Conservation (phyloP, 2,329 filamentous ascomycete species). For the Sordariomycetes sp. region DNA sequence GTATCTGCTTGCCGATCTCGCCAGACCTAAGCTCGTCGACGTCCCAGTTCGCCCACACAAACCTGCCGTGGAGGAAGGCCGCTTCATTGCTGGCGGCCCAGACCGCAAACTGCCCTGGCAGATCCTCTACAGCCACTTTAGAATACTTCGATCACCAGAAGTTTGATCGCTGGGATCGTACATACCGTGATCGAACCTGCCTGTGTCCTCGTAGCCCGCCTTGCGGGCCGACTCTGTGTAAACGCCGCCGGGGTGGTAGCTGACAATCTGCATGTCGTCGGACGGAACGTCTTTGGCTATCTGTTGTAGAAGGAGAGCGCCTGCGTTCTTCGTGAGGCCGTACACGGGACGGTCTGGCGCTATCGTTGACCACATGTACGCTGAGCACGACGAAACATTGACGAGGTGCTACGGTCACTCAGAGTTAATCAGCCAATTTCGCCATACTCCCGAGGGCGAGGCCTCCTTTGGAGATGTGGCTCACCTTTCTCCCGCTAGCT, state of each 20-base stretch:
- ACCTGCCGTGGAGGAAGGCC: conserved; percentile 31
- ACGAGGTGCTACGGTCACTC: conserved; percentile 8
- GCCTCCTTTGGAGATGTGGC: too few relatives aligned
- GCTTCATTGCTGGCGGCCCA: conserved; percentile 34
- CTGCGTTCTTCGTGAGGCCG: conserved; percentile 14
- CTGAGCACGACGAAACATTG: conserved; percentile 5
- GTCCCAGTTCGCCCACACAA: conserved; percentile 40
- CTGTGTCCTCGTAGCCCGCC: neutral
- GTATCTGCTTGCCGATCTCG: conserved; percentile 18
- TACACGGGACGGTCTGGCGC: conserved; percentile 25
- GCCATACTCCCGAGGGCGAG: too few relatives aligned
- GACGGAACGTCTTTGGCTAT: neutral
- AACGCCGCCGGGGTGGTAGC: conserved; percentile 32
- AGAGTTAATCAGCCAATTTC: too few relatives aligned
- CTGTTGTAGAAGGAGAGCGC: neutral
- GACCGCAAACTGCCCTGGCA: conserved; percentile 29
- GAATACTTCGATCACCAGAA: too few relatives aligned
- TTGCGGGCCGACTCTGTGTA: conserved; percentile 12
- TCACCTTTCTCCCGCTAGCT: too few relatives aligned
- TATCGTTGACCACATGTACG: neutral
- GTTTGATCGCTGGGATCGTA: too few relatives aligned
- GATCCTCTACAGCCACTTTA: conserved; percentile 13
- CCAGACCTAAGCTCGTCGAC: conserved; percentile 32
- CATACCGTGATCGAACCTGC: conserved; percentile 5
- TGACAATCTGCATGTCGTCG: conserved; percentile 22